These are phyloP conservation scores for Paratinospora sagittata DNA, from an alignment of 164 flowering plant genomes.

Conservation along the genomic window DNA sequence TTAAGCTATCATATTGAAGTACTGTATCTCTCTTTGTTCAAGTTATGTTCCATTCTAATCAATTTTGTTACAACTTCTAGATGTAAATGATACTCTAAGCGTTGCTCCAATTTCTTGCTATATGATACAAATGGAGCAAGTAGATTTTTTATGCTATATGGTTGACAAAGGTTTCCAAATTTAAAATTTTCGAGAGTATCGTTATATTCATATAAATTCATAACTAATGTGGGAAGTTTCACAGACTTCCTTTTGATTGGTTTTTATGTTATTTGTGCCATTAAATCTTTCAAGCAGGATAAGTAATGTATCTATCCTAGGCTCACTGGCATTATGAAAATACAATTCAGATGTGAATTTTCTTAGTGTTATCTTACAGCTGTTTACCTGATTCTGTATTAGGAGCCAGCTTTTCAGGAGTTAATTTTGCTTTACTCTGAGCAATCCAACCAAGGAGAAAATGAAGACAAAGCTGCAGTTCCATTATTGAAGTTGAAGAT, in stretches of 20 bases:
- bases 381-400: conserved; percentile 2
- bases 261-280: background rate
- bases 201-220: background rate
- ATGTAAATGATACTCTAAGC: too few species aligned
- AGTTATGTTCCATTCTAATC: too few species aligned
- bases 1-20: too few species aligned
- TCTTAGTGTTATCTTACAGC: conserved; percentile 3
- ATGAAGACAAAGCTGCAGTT: conserved; percentile 25
- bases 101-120: too few species aligned
- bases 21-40: too few species aligned
- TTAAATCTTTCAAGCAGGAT: background rate
- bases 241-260: background rate
- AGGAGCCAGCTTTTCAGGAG: conserved; percentile 95
- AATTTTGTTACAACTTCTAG: too few species aligned
- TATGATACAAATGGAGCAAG: too few species aligned
- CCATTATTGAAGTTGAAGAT: conserved; percentile 75
- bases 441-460: conserved; percentile 30
- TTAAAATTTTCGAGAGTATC: background rate
- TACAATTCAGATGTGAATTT: background rate
- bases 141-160: too few species aligned
- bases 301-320: background rate
- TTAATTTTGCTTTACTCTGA: conserved; percentile 77
- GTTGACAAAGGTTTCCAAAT: background rate
- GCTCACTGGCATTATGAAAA: background rate
- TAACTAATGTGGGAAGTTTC: background rate